Evolutionary conservation across 495 filamentous ascomycete genomes (phyloP).

Genomic region (Penicillium daleae): DNA sequence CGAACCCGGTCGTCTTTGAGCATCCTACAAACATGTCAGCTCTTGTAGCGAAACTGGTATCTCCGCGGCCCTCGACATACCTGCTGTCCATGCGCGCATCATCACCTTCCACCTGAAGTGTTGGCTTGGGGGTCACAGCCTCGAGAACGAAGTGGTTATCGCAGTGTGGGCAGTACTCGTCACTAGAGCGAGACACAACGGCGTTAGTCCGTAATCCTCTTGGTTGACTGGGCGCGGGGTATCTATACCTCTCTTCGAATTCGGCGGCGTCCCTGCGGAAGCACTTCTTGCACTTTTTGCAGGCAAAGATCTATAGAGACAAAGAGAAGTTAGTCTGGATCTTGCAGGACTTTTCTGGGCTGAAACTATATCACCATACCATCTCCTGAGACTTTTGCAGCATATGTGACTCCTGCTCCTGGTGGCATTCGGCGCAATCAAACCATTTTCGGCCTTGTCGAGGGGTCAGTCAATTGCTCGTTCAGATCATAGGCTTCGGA

Average conservation of each 20-base stretch:
- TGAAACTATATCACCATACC: constrained; percentile 45
- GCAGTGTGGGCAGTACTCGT: constrained; percentile 99
- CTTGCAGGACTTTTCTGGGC: not conserved
- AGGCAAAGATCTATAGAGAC: constrained; percentile 67
- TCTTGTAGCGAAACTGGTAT: not conserved
- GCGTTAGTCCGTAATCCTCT: constrained; percentile 6
- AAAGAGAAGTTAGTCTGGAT: constrained; percentile 8
- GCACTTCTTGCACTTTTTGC: constrained; percentile 98
- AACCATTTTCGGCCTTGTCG: constrained; percentile 89
- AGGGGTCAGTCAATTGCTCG: constrained; percentile 15
- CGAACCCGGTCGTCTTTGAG: constrained; percentile 88
- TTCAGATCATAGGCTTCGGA: not conserved
- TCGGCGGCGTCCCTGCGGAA: constrained; percentile 91
- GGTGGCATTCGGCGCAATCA: constrained; percentile 95
- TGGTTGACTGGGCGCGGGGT: constrained; percentile 7
- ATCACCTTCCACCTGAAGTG: constrained; percentile 83
- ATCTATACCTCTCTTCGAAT: constrained; percentile 78
- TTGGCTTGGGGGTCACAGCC: constrained; percentile 77
- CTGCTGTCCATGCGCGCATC: constrained; percentile 81
- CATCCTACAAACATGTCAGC: constrained; percentile 61
- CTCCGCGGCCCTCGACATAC: constrained; percentile 27
- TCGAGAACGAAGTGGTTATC: constrained; percentile 98
- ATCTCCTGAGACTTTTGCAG: constrained; percentile 82
- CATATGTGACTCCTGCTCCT: constrained; percentile 73
- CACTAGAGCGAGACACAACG: constrained; percentile 50